These are phyloP conservation scores for Tylopilus sp. DNA, from an alignment of 768 basidiomycete species.

Conservation along the genomic window DNA sequence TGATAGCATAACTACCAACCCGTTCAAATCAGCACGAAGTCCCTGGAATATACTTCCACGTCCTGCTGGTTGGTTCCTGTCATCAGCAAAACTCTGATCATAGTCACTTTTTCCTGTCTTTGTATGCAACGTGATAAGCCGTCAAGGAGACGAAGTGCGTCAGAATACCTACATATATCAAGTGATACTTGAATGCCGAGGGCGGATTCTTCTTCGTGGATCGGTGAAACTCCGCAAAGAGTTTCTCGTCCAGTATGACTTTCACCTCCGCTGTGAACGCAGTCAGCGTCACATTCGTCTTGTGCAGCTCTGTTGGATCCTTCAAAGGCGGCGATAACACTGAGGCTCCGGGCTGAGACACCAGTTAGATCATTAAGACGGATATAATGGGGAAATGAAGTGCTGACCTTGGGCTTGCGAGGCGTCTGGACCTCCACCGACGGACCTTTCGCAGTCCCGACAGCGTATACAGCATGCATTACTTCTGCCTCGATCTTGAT, in stretches of 20 bases:
- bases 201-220: constrained; percentile 65
- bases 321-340: constrained; percentile 11
- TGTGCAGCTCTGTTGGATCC: constrained; percentile 22
- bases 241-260: not conserved
- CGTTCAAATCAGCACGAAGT: not conserved
- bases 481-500: constrained; percentile 11
- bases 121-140: not conserved
- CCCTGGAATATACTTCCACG: not conserved
- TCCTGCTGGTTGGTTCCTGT: constrained; percentile 36
- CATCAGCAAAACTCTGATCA: constrained; percentile 43
- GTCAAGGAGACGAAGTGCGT: not conserved
- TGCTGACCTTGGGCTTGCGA: constrained; percentile 36
- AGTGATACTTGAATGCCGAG: constrained; percentile 64
- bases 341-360: constrained; percentile 7
- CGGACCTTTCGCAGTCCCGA: constrained; percentile 39
- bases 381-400: constrained; percentile 42
- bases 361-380: constrained; percentile 16
- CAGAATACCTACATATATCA: constrained; percentile 58
- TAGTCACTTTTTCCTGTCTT: constrained; percentile 41
- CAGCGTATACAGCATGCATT: constrained; percentile 11
- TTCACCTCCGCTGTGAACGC: not conserved
- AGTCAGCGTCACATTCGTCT: constrained; percentile 19
- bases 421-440: constrained; percentile 29
- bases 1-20: not conserved
- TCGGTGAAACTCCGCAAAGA: constrained; percentile 48